Evolutionary conservation across 345 rosid genomes (phyloP).

Genomic region (Erysimum cheiranthoides): DNA sequence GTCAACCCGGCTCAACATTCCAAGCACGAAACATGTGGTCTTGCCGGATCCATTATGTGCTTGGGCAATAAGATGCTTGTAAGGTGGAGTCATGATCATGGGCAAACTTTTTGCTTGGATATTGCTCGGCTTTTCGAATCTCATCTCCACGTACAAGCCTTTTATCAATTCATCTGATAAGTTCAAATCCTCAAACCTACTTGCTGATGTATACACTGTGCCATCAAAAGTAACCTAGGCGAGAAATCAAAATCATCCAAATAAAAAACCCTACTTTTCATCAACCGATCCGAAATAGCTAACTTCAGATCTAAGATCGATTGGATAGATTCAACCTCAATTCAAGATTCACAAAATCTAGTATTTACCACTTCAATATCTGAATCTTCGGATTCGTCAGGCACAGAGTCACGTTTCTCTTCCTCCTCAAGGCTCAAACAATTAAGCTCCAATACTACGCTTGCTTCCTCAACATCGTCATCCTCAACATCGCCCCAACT

Average conservation of each 20-base stretch:
- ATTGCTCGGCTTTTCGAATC: background rate
- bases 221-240: background rate
- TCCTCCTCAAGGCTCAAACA: too few relatives aligned
- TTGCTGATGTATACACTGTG: background rate
- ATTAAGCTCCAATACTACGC: too few relatives aligned
- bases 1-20: constrained; percentile 91
- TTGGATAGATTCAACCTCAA: too few relatives aligned
- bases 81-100: constrained; percentile 74
- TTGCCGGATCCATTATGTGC: constrained; percentile 98
- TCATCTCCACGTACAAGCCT: background rate
- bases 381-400: too few relatives aligned
- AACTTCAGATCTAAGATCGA: background rate
- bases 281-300: background rate
- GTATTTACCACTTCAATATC: too few relatives aligned
- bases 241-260: too few relatives aligned
- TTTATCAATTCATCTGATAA: background rate
- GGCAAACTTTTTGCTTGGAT: background rate
- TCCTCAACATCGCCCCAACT: background rate
- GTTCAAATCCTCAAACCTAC: background rate
- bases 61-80: constrained; percentile 85
- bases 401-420: too few relatives aligned
- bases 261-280: background rate
- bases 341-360: too few relatives aligned
- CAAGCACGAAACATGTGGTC: constrained; percentile 97
- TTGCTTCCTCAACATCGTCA: too few relatives aligned